Evolutionary conservation across 257 asterid genomes (phyloP), one percentile per base, ranked within the genome.

Genomic region (Apocynum venetum): DNA sequence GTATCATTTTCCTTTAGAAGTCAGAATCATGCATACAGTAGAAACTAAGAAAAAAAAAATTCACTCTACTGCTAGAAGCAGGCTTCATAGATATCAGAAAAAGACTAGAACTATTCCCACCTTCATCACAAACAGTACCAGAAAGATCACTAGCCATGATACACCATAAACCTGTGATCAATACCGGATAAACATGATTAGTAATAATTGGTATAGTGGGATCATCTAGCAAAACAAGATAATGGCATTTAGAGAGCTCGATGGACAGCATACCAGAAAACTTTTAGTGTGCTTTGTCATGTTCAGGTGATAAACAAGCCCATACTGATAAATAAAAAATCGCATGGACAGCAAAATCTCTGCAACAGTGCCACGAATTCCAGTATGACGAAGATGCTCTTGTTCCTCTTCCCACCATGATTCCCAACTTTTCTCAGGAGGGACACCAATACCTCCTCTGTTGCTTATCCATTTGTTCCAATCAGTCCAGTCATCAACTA

Each of bases 381-480:
- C 98, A 53, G 98, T 89, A 77, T 92, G 94, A 63, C 89, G 96
- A 80, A 95, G 97, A 89, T 93, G 98, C 65, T 95, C 98, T 86
- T 95, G 99, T 84, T 95, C 99, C 88, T 95, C 97, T 64, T 95
- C 97, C 99, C 99, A 95, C 99, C 99, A 95, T 70, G 99, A 95
- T 82, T 95, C 99, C 99, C 99, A 95, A 87, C 99, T 95, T 82
- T 93, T 95, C 88, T 87, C 96, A 1, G 99, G 90, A 61, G 91
- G 96, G 40, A 95, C 99, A 84, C 99, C 99, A 72, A 95, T 95
- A 81, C 99, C 99, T 71, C 99, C 99, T 82, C 92, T 87, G 81
- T 91, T 95, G 66, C 98, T 87, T 17, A 95, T 93, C 99, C 99
- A 95, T 87, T 95, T 95, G 77, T 91, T 93, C 99, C 99, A 95